Evolutionary conservation across 2,329 filamentous ascomycete genomes (phyloP).

Genomic region (Bretziella fagacearum): DNA sequence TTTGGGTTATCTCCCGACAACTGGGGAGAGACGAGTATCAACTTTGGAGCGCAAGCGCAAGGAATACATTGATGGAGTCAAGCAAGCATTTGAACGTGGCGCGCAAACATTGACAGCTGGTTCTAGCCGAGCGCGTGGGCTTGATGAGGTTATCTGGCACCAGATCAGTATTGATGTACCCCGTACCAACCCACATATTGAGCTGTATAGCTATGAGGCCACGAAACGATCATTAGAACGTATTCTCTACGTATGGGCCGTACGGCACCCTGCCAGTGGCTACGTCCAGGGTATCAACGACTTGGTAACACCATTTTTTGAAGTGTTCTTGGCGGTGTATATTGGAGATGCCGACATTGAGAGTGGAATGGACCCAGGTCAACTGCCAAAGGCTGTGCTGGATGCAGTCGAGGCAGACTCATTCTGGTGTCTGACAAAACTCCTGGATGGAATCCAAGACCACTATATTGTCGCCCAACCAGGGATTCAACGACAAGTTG

Average conservation of each 20-base stretch:
- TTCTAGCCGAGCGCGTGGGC: constrained; percentile 36
- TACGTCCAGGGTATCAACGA: constrained; percentile 99
- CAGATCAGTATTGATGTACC: constrained; percentile 98
- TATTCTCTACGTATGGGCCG: constrained; percentile 94
- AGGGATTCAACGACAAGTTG: constrained; percentile 86
- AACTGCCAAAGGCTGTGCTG: constrained; percentile 74
- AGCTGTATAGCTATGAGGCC: constrained; percentile 87
- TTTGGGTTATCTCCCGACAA: constrained; percentile 90
- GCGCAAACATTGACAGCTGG: constrained; percentile 15
- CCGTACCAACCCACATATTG: constrained; percentile 86
- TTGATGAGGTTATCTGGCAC: constrained; percentile 98
- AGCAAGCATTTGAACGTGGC: constrained; percentile 51
- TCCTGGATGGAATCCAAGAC: constrained; percentile 96
- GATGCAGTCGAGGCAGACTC: constrained; percentile 96
- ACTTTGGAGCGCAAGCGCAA: constrained; percentile 88
- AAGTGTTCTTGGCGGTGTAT: constrained; percentile 88
- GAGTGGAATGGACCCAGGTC: constrained; percentile 89
- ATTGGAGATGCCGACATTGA: constrained; percentile 90
- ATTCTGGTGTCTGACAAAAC: constrained; percentile 95
- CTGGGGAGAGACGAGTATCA: constrained; percentile 76
- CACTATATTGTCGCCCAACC: constrained; percentile 98
- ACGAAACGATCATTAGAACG: constrained; percentile 88
- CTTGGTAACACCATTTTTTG: constrained; percentile 92
- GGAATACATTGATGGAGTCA: constrained; percentile 88
- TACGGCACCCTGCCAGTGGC: constrained; percentile 88